A percentile compares a stretch with the other conserved stretches of the same genome.
Conservation (phyloP, 768 basidiomycete species). For the Tulasnella sp. region DNA sequence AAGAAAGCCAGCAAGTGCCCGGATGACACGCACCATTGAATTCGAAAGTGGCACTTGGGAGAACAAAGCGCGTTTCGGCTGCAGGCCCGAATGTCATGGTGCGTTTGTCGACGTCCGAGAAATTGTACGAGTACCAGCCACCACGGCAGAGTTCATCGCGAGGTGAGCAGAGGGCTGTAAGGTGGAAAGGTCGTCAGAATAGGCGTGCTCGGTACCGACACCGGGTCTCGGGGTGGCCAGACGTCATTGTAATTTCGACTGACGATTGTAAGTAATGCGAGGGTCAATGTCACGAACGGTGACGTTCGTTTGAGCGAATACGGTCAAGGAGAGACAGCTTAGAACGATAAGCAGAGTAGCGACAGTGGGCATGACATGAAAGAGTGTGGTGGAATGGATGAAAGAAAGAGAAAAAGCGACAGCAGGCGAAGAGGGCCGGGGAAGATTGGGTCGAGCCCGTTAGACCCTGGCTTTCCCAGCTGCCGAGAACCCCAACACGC, state of each 20-base stretch:
- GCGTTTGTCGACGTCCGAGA: conserved; percentile 3
- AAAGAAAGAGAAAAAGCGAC: conserved; percentile 11
- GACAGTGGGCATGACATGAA: conserved; percentile 22
- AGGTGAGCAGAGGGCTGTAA: conserved; percentile 23
- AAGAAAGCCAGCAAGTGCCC: neutral
- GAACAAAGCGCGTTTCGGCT: neutral
- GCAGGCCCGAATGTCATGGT: conserved; percentile 29
- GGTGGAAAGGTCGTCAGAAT: conserved; percentile 6
- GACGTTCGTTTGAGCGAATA: conserved; percentile 22
- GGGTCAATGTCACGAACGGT: conserved; percentile 26
- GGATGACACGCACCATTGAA: conserved; percentile 29
- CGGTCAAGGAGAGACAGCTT: neutral
- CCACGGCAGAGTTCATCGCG: conserved; percentile 6
- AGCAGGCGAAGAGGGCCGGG: conserved; percentile 21
- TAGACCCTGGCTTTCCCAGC: conserved; percentile 15
- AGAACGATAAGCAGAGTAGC: neutral
- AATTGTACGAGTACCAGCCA: conserved; percentile 25
- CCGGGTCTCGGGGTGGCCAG: neutral
- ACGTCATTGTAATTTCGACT: conserved; percentile 21
- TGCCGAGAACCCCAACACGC: neutral
- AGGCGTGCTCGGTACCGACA: neutral
- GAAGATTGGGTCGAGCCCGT: neutral
- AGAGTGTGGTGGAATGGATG: conserved; percentile 16
- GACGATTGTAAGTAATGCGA: conserved; percentile 23
- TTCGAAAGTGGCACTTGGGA: conserved; percentile 27